Base-by-base conservation (phyloP, 768 basidiomycete species). In the Amylocystis lapponica region DNA sequence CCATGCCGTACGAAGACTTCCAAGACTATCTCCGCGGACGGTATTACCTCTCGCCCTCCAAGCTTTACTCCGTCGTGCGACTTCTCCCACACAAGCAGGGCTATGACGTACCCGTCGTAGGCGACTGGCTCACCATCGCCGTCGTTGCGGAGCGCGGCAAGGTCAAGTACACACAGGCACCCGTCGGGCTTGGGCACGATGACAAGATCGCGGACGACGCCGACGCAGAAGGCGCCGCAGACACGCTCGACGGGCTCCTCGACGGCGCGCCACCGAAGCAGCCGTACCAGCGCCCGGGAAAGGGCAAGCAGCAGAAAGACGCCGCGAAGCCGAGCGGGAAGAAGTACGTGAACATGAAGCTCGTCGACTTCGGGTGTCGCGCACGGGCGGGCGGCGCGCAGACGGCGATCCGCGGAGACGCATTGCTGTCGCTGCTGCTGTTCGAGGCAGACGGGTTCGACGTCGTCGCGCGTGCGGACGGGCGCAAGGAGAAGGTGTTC, bases 81-180 rank as follows among this genome's bases (percentile, higher is more conserved):
- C 76, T 86, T 0, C 72, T 82, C 12, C 79, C 84, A 0, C 80
- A 87, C 57, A 84, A 86, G 50, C 81, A 86, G 45, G 83, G 81
- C 14, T 95, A 92, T 60, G 93, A 97, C 34, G 78, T 99, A 1
- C 94, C 95, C 9, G 83, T 97, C 2, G 77, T 79, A 5, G 88
- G 88, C 2, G 96, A 98, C 62, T 98, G 91, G 87, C 76, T 97
- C 31, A 94, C 93, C 5, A 89, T 99, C 36, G 95, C 91, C 2
- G 94, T 98, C 4, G 81, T 99, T 12, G 95, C 93, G 2, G 91
- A 95, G 60, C 79, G 92, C 17, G 83, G 91, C 3, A 83, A 82
- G 6, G 69, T 94, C 57, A 81, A 77, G 50, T 76, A 81, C 52
- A 88, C 74, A 36, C 76, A 74, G 45, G 81, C 83, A 23, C 85